Evolutionary conservation across 2,329 filamentous ascomycete genomes (phyloP), one percentile per base, ranked within the genome.

Genomic region (Aspergillus hiratsukae): DNA sequence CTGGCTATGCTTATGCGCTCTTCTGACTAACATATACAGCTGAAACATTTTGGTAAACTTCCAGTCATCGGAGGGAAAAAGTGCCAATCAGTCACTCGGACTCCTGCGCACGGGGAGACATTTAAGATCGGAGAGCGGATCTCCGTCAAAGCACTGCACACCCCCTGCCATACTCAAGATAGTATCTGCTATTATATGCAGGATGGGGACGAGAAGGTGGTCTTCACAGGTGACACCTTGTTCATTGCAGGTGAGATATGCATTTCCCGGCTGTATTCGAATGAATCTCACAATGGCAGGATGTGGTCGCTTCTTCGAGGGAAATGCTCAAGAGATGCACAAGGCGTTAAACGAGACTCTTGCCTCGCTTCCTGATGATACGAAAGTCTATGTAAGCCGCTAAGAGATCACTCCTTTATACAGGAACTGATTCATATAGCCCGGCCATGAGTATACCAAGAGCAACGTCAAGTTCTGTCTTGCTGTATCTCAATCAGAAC

Each of bases 381-480:
- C 94, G 1, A 88, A 88, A 62, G 90, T 99, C 62, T 99, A 90
- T 71, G 89, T 93, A 75, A 70, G 87, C 79, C 51, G 23, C 21
- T 19, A 43, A 11, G 3, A 14, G 23, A 23, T 19, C 27, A 8
- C 8, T 27, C 7, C 27, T 21, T 23, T 1, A 48, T n/a, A 35
- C 4, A 11, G 10, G 25, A 25, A 48, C 61, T 62, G 23, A 61
- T 54, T 10, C 8, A 4, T 56, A 23, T 59, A 93, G 87, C 92
- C 93, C 19, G 94, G 94, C 3, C 94, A 99, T 68, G 94, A 97
- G 74, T 99, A 99, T 77, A 99, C 94, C n/a, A 96, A 94, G 75
- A 83, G 88, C 52, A 99, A 99, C 69, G 91, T 94, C 67, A 91
- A 91, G 72, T 99, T 99, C 70, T 87, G 85, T 49, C 77, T 88